These are phyloP conservation scores for Euryodendron excelsum DNA, from an alignment of 148 eudicot genomes.

Conservation along the genomic window DNA sequence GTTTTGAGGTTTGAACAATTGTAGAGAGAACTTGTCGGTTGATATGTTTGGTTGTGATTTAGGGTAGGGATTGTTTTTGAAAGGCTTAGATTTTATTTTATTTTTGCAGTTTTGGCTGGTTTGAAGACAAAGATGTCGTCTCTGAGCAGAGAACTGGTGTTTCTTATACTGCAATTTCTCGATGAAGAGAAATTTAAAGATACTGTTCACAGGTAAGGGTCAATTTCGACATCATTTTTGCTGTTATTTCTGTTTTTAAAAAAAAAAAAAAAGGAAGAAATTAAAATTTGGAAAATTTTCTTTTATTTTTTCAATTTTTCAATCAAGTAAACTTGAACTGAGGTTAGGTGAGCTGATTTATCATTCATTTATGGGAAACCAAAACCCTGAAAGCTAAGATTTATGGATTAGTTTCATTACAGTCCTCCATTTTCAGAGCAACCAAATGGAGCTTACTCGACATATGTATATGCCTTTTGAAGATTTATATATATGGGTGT, in stretches of 20 bases:
- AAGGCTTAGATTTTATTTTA: constrained; percentile 19
- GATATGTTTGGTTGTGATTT: constrained; percentile 9
- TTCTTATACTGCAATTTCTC: constrained; percentile 90
- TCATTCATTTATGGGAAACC: background rate
- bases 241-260: constrained; percentile 1
- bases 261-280: background rate
- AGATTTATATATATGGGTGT: background rate
- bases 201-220: constrained; percentile 68
- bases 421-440: background rate
- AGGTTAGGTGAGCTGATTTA: background rate
- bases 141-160: constrained; percentile 83
- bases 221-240: background rate
- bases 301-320: background rate
- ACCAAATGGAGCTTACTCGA: background rate
- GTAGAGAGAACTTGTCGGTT: background rate
- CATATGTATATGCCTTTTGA: background rate
- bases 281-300: background rate
- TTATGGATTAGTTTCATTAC: background rate
- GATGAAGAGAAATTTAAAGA: constrained; percentile 94
- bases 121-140: constrained; percentile 55
- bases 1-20: background rate
- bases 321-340: background rate
- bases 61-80: constrained; percentile 42
- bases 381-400: background rate
- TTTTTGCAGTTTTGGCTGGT: constrained; percentile 13